Percentiles rank a stretch among this genome's conserved stretches.
phyloP scores from a whole-genome alignment of 1,139 yeast genomes.

The Debaryomyces coudertii region DNA sequence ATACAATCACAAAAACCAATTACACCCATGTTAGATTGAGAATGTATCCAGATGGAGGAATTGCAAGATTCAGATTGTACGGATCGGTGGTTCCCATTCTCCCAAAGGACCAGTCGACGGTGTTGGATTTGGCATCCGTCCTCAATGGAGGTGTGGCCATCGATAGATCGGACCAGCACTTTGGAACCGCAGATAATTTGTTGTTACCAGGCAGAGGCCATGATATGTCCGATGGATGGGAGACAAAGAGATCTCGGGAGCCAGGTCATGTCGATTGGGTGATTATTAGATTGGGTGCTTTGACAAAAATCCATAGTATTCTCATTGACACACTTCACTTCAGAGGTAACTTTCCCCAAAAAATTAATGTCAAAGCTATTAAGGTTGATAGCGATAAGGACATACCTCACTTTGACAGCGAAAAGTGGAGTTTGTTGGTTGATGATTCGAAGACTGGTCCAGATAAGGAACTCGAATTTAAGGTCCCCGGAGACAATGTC shows the following conservation, averaged over 20 bases:
- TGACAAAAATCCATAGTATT: constrained; percentile 56
- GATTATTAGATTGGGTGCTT: constrained; percentile 72
- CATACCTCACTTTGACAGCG: constrained; percentile 40
- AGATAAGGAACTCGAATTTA: constrained; percentile 72
- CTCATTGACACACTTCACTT: constrained; percentile 90
- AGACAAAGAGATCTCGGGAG: constrained; percentile 84
- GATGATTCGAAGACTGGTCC: constrained; percentile 73
- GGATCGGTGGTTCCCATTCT: constrained; percentile 76
- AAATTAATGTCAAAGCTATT: constrained; percentile 62
- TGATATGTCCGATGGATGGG: constrained; percentile 99
- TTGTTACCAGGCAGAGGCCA: constrained; percentile 90
- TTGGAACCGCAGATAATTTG: constrained; percentile 86
- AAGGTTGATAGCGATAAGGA: constrained; percentile 38
- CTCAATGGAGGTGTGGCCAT: constrained; percentile 88
- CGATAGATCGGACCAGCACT: constrained; percentile 85
- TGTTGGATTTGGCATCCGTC: constrained; percentile 79
- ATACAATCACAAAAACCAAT: constrained; percentile 54
- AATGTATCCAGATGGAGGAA: constrained; percentile 98
- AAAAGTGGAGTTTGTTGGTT: constrained; percentile 68
- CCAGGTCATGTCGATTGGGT: constrained; percentile 93
- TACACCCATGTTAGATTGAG: constrained; percentile 81
- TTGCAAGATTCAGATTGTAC: constrained; percentile 88
- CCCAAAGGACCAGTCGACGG: constrained; percentile 47
- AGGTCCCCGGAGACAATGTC: constrained; percentile 28
- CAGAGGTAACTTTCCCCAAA: constrained; percentile 92